phyloP scores from a whole-genome alignment of 306 rosid genomes.

The Acacia crassicarpa region DNA sequence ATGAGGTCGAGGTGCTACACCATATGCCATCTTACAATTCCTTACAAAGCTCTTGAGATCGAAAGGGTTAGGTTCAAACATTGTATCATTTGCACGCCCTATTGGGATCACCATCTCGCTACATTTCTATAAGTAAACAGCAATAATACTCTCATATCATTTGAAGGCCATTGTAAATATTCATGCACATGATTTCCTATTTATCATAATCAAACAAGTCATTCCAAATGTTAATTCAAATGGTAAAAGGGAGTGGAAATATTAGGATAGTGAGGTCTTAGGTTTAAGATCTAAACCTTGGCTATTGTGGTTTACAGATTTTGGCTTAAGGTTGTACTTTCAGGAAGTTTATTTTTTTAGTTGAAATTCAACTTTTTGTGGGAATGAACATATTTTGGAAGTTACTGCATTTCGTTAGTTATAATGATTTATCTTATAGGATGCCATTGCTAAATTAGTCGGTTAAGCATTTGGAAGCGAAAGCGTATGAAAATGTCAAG shows the following conservation, averaged over 20 bases:
- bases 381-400: background rate
- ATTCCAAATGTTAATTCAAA: background rate
- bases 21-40: slow-evolving; percentile 35
- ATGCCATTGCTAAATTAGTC: slow-evolving; percentile 34
- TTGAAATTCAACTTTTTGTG: background rate
- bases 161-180: background rate
- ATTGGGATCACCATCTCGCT: slow-evolving; percentile 45
- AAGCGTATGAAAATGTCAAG: slow-evolving; percentile 34
- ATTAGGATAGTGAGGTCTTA: background rate
- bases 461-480: slow-evolving; percentile 32
- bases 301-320: background rate
- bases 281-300: background rate
- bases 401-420: background rate
- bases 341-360: background rate
- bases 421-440: slow-evolving; percentile 48
- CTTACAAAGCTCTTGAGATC: background rate
- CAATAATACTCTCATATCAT: background rate
- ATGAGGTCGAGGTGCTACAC: slow-evolving; percentile 62
- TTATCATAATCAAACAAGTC: background rate
- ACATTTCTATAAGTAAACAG: slow-evolving; percentile 39
- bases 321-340: slow-evolving; percentile 5
- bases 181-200: background rate
- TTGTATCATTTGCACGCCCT: slow-evolving; percentile 34
- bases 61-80: slow-evolving; percentile 48
- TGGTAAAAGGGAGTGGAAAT: background rate